Evolutionary conservation across 108 stramenopile species (phyloP), one percentile per base, ranked within the genome.

Genomic region (Cyclotella choctawhatcheeana): DNA sequence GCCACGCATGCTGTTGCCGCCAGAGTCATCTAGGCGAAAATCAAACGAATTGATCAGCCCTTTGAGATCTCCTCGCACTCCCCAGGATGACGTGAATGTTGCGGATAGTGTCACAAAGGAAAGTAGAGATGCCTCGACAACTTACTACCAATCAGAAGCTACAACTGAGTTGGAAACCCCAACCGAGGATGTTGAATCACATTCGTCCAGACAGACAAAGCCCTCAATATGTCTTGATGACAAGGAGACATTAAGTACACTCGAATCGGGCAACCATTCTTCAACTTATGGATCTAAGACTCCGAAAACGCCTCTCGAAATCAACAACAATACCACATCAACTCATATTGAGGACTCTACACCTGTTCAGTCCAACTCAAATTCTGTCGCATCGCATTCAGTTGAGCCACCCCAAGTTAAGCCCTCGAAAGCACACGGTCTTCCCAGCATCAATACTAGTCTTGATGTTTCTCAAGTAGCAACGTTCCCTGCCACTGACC

Each of bases 51-150:
- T 64, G 33, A 47, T 78, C 12, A 71, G 64, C 31, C 70, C 77
- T 14, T 55, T 71, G 26, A 63, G 44, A 32, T 53, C 64, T 59
- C 64, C 58, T 1, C 44, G 25, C 7, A 67, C 29, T 26, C 25
- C 44, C 12, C 34, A 44, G 40, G 63, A 69, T 47, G 67, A 34
- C 37, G 12, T 40, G 37, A 40, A 40, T 40, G 12, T 8, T 69
- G 45, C 44, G 16, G 77, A 58, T 40, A 52, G 54, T 27, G 34
- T 71, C 30, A 52, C 55, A 20, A 64, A 21, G 8, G 74, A 75
- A n/a, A 55, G 64, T 12, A 74, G 69, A 43, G 74, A 76, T 64
- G 61, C 69, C 33, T 64, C 80, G n/a, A 63, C 55, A 58, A 65
- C 61, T 26, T 59, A 65, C 22, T 75, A 58, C 55, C 61, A 56